A percentile compares a stretch with the other conserved stretches of the same genome.
Evolutionary conservation across 345 rosid species (phyloP).

Genomic region (Gynandropsis gynandra): DNA sequence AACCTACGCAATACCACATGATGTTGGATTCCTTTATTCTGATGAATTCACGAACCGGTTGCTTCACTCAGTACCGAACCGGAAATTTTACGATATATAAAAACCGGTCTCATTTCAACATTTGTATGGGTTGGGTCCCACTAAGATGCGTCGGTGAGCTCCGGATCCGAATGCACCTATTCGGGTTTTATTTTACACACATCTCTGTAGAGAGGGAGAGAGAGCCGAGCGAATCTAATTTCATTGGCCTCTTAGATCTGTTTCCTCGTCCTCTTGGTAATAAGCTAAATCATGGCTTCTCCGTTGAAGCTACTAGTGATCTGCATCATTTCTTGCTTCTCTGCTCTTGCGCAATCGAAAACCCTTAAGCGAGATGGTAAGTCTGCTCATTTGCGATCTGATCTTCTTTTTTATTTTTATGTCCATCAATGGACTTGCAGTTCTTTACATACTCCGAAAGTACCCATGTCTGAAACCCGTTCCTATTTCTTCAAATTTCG

Average conservation of each 20-base stretch:
- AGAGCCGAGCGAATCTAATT: slow-evolving; percentile 3
- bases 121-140: slow-evolving; percentile 6
- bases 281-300: slow-evolving; percentile 22
- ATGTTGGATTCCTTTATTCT: background rate
- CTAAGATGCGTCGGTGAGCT: slow-evolving; percentile 27
- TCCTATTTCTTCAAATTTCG: background rate
- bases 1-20: too few species aligned
- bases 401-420: slow-evolving; percentile 6
- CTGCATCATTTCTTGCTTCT: slow-evolving; percentile 15
- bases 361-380: slow-evolving; percentile 33
- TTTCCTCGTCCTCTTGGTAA: slow-evolving; percentile 5
- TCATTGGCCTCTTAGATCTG: slow-evolving; percentile 20
- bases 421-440: background rate
- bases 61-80: too few species aligned
- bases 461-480: slow-evolving; percentile 10
- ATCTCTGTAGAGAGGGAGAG: slow-evolving; percentile 6
- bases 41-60: too few species aligned
- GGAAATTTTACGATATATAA: too few species aligned
- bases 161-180: slow-evolving; percentile 14
- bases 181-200: slow-evolving; percentile 15
- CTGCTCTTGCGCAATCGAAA: slow-evolving; percentile 21
- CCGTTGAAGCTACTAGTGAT: slow-evolving; percentile 26
- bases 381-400: slow-evolving; percentile 2
- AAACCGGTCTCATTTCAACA: background rate
- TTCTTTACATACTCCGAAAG: slow-evolving; percentile 2